Conservation (phyloP, 495 filamentous ascomycete species). For the Penicillium angulare region DNA sequence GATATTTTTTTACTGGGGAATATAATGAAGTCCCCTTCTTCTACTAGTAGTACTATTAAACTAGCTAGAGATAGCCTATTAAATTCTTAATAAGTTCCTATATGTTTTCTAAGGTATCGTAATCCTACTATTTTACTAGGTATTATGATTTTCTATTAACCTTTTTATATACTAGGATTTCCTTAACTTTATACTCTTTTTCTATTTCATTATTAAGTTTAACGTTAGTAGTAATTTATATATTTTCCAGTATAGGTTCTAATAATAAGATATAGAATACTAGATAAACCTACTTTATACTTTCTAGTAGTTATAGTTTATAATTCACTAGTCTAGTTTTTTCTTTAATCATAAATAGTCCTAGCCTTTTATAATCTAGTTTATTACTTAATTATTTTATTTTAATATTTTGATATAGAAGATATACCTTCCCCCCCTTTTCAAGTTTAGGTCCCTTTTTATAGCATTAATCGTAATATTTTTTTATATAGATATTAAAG, state of each 20-base stretch:
- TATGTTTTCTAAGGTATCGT: constrained; percentile 12
- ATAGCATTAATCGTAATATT: constrained; percentile 17
- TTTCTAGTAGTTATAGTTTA: constrained; percentile 7
- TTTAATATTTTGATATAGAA: constrained; percentile 21
- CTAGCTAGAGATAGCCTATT: constrained; percentile 4
- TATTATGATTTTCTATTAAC: constrained; percentile 5
- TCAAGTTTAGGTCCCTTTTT: constrained; percentile 19
- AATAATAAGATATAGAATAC: constrained; percentile 12
- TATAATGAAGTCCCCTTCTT: background rate
- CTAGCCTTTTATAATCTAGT: constrained; percentile 25
- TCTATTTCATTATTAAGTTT: constrained; percentile 5
- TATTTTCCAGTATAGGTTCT: constrained; percentile 2
- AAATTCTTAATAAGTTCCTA: constrained; percentile 15
- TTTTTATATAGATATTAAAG: constrained; percentile 5
- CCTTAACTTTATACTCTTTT: constrained; percentile 10
- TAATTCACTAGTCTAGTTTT: constrained; percentile 10
- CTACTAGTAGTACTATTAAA: constrained; percentile 2
- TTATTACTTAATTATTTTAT: constrained; percentile 28
- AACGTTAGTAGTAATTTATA: background rate
- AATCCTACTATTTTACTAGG: constrained; percentile 7
- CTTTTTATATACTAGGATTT: constrained; percentile 4
- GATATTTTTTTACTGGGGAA: background rate
- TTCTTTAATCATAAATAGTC: constrained; percentile 9
- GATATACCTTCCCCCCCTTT: constrained; percentile 28
- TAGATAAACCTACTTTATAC: constrained; percentile 9